Conservation (phyloP, 2,329 filamentous ascomycete genomes). For the Ciborinia camelliae region DNA sequence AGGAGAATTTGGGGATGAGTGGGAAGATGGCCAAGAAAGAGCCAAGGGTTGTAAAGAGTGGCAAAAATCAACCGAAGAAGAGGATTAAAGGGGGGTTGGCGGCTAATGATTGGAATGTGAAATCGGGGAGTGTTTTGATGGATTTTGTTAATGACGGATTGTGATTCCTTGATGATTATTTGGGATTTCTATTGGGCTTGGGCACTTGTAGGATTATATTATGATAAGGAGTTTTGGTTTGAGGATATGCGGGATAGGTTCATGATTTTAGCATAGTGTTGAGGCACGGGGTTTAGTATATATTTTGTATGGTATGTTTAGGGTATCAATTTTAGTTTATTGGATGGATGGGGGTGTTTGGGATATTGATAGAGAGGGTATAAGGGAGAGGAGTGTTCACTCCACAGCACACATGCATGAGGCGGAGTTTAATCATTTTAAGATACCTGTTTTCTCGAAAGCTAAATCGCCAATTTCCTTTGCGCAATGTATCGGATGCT, state of each 20-base stretch:
- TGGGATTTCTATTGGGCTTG: not conserved
- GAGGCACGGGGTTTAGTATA: not conserved
- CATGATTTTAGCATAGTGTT: slow-evolving; percentile 7
- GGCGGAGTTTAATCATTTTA: not conserved
- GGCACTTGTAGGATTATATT: slow-evolving; percentile 2
- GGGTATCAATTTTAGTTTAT: not conserved
- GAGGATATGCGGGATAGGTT: no score
- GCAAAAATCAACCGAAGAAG: slow-evolving; percentile 46
- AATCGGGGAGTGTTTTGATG: slow-evolving; percentile 45
- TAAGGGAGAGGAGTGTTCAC: not conserved
- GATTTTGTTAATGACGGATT: slow-evolving; percentile 70
- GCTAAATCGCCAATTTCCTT: not conserved
- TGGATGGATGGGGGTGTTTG: not conserved
- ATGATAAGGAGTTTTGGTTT: not conserved
- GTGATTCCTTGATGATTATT: slow-evolving; percentile 1
- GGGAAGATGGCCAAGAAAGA: not conserved
- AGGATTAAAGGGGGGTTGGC: slow-evolving; percentile 57
- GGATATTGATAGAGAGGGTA: not conserved
- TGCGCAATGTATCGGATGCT: not conserved
- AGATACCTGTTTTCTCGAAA: not conserved
- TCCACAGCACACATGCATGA: not conserved
- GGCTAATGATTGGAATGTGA: slow-evolving; percentile 43
- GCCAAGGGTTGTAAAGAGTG: not conserved
- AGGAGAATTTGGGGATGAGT: not conserved
- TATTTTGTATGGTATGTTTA: not conserved